These are phyloP conservation scores for Striga hermonthica DNA, from an alignment of 305 asterid genomes.

Conservation along the genomic window DNA sequence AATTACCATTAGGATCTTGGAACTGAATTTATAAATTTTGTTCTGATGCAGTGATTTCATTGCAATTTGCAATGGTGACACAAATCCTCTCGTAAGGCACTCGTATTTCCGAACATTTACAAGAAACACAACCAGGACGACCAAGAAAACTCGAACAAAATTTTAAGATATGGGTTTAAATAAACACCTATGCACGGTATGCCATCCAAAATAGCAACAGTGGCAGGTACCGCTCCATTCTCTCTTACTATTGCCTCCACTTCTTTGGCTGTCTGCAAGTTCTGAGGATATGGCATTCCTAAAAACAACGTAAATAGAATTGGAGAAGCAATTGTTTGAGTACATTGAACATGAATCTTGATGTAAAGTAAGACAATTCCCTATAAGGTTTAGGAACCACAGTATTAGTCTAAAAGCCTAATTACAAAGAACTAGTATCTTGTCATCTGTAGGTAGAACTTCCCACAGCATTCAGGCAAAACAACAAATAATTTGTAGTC, in stretches of 20 bases:
- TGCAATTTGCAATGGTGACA: background rate
- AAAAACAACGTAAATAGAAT: slow-evolving; percentile 11
- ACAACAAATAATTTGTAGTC: no score
- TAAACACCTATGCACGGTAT: slow-evolving; percentile 65
- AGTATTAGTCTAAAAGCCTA: slow-evolving; percentile 1
- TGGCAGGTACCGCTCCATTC: slow-evolving; percentile 89
- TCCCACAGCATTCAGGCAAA: background rate
- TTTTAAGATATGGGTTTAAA: slow-evolving; percentile 17
- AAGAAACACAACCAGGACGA: slow-evolving; percentile 24
- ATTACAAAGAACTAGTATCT: background rate
- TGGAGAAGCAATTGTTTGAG: background rate
- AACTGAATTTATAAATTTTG: no score
- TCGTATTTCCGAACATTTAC: no score
- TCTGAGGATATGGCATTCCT: slow-evolving; percentile 99
- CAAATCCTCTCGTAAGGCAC: background rate
- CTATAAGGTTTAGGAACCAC: slow-evolving; percentile 1
- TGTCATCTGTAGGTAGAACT: background rate
- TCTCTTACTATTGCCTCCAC: slow-evolving; percentile 69
- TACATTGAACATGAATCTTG: background rate
- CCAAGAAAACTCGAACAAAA: slow-evolving; percentile 23
- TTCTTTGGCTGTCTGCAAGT: slow-evolving; percentile 79
- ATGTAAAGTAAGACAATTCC: slow-evolving; percentile 6
- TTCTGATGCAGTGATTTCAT: background rate
- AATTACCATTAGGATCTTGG: no score
- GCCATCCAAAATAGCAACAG: slow-evolving; percentile 88